Conservation (phyloP, 495 filamentous ascomycete species). For the Aspergillus nidulans region DNA sequence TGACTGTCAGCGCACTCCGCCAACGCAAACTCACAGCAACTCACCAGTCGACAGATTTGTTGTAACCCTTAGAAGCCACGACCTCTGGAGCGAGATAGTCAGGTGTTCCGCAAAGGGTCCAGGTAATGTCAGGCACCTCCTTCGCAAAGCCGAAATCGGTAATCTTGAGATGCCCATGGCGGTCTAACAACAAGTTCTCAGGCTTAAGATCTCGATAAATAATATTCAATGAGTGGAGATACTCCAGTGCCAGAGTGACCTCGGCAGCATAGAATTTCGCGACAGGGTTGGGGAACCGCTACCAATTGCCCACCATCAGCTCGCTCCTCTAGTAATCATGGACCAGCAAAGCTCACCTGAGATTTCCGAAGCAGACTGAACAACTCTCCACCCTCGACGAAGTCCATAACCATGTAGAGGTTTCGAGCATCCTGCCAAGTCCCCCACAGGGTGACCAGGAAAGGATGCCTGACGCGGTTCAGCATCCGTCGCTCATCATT, state of each 20-base stretch:
- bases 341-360: conserved; percentile 60
- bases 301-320: background rate
- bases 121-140: conserved; percentile 96
- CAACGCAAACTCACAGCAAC: conserved; percentile 20
- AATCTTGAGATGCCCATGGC: conserved; percentile 96
- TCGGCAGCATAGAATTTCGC: conserved; percentile 99
- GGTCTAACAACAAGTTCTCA: conserved; percentile 90
- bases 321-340: background rate
- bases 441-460: conserved; percentile 95
- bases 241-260: conserved; percentile 91
- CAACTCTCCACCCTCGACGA: conserved; percentile 97
- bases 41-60: conserved; percentile 98
- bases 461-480: conserved; percentile 91
- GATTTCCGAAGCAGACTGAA: conserved; percentile 95
- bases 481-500: conserved; percentile 97
- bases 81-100: conserved; percentile 98
- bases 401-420: conserved; percentile 99
- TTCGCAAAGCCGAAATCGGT: conserved; percentile 99
- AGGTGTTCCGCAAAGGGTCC: conserved; percentile 98
- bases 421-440: conserved; percentile 95
- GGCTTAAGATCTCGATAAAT: conserved; percentile 98
- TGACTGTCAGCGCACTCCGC: background rate
- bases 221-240: conserved; percentile 90
- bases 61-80: conserved; percentile 95
- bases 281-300: conserved; percentile 98